A percentile compares a stretch with the other conserved stretches of the same genome.
Conservation (phyloP, 2,329 filamentous ascomycete genomes). For the Cladosporium sphaerospermum region DNA sequence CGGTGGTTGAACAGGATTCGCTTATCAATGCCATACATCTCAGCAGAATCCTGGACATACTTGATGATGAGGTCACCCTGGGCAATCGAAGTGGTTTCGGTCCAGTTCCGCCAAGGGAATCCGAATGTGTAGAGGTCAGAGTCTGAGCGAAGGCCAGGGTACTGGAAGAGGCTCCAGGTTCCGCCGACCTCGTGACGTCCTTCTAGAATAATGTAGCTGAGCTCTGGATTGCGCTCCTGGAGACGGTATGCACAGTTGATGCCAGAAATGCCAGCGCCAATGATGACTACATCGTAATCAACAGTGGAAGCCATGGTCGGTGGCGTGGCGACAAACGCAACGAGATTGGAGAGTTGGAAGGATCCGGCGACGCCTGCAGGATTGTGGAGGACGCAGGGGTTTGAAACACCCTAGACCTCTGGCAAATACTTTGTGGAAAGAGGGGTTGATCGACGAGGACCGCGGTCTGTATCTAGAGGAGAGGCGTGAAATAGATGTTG, state of each 20-base stretch:
- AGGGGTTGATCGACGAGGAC: too few relatives aligned
- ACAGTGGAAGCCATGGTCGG: background rate
- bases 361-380: too few relatives aligned
- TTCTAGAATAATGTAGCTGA: slow-evolving; percentile 63
- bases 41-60: slow-evolving; percentile 40
- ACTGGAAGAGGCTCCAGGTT: slow-evolving; percentile 73
- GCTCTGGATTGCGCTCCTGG: slow-evolving; percentile 42
- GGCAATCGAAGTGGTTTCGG: slow-evolving; percentile 41
- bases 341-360: too few relatives aligned
- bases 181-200: slow-evolving; percentile 61
- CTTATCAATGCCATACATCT: slow-evolving; percentile 40
- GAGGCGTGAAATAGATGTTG: too few relatives aligned
- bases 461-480: too few relatives aligned
- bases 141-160: slow-evolving; percentile 57
- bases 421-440: too few relatives aligned
- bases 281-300: slow-evolving; percentile 48
- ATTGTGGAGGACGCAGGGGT: too few relatives aligned
- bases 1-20: slow-evolving; percentile 40
- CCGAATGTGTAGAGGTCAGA: slow-evolving; percentile 47
- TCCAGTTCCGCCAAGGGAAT: slow-evolving; percentile 67
- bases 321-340: too few relatives aligned
- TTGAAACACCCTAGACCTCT: too few relatives aligned
- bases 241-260: slow-evolving; percentile 66
- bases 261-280: slow-evolving; percentile 69
- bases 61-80: slow-evolving; percentile 39